These are phyloP conservation scores for Phytophthora pisi DNA, from an alignment of 352 stramenopile species.

Conservation along the genomic window DNA sequence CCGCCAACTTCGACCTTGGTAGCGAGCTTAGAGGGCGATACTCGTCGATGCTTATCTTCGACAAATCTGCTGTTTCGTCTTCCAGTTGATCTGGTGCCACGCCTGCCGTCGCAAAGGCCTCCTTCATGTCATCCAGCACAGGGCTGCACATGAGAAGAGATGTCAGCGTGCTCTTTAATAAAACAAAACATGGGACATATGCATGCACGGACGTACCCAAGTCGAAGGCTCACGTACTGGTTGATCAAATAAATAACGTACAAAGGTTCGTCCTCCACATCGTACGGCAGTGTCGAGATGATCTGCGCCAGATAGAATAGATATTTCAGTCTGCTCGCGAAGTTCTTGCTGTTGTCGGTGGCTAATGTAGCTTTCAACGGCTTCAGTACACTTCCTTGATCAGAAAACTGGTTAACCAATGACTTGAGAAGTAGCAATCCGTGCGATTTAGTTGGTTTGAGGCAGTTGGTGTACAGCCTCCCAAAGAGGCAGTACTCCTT, in stretches of 20 bases:
- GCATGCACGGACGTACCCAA: conserved; percentile 53
- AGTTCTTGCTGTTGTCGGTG: conserved; percentile 12
- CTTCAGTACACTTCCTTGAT: conserved; percentile 52
- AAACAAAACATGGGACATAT: conserved; percentile 4
- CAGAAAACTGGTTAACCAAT: conserved; percentile 74
- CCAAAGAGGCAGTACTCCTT: conserved; percentile 75
- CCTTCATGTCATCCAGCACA: conserved; percentile 58
- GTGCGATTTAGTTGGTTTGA: conserved; percentile 48
- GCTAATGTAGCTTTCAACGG: conserved; percentile 22
- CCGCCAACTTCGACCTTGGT: conserved; percentile 6
- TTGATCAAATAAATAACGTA: conserved; percentile 91
- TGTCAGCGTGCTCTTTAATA: conserved; percentile 5
- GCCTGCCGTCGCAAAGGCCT: conserved; percentile 49
- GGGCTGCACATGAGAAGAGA: conserved; percentile 36
- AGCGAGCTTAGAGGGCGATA: conserved; percentile 30
- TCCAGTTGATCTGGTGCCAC: conserved; percentile 43
- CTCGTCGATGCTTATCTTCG: conserved; percentile 43
- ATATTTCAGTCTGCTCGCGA: conserved; percentile 57
- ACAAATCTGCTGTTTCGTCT: conserved; percentile 59
- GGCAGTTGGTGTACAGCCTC: conserved; percentile 68
- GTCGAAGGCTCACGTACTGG: conserved; percentile 77
- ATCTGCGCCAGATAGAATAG: conserved; percentile 78
- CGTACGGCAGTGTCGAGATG: conserved; percentile 73
- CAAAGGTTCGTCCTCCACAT: conserved; percentile 83
- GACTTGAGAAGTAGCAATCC: conserved; percentile 69